Conservation (phyloP, 2,329 filamentous ascomycete species). For the Monilinia vaccinii-corymbosi region DNA sequence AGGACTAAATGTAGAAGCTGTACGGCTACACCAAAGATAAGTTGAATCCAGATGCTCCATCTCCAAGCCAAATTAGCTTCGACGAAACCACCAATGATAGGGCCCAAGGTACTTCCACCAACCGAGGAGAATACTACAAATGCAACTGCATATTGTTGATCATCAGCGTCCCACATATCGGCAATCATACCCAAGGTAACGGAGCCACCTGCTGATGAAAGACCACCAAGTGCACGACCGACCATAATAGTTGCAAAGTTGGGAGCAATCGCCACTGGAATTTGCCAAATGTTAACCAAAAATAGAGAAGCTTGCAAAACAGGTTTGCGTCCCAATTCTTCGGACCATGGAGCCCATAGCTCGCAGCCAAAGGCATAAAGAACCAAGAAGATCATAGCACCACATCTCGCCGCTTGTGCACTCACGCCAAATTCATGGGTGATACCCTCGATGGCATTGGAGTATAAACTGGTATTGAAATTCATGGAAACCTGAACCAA, state of each 20-base stretch:
- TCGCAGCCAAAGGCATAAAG: conserved; percentile 80
- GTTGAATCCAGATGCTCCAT: conserved; percentile 78
- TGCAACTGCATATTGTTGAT: conserved; percentile 66
- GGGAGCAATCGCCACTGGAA: conserved; percentile 62
- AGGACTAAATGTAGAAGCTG: conserved; percentile 58
- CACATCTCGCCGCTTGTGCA: conserved; percentile 58
- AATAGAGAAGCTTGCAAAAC: conserved; percentile 65
- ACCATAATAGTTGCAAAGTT: conserved; percentile 65
- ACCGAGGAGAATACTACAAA: conserved; percentile 74
- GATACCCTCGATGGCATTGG: conserved; percentile 58
- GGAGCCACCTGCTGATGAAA: conserved; percentile 63
- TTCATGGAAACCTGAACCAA: conserved; percentile 69
- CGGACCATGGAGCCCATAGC: conserved; percentile 80
- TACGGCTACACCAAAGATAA: conserved; percentile 65
- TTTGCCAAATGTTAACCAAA: conserved; percentile 69
- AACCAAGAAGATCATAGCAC: conserved; percentile 71
- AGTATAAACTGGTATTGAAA: conserved; percentile 68
- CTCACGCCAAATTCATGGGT: conserved; percentile 59
- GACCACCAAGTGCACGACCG: conserved; percentile 59
- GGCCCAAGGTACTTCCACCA: conserved; percentile 66
- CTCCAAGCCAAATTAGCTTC: conserved; percentile 59
- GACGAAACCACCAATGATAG: conserved; percentile 70
- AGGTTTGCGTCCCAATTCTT: conserved; percentile 70
- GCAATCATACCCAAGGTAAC: conserved; percentile 69
- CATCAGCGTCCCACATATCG: conserved; percentile 62